A percentile compares a stretch with the other conserved stretches of the same genome.
These are phyloP conservation scores for Coemansia sp. DNA, from an alignment of 192 early-diverging fungal genomes.

Conservation along the genomic window DNA sequence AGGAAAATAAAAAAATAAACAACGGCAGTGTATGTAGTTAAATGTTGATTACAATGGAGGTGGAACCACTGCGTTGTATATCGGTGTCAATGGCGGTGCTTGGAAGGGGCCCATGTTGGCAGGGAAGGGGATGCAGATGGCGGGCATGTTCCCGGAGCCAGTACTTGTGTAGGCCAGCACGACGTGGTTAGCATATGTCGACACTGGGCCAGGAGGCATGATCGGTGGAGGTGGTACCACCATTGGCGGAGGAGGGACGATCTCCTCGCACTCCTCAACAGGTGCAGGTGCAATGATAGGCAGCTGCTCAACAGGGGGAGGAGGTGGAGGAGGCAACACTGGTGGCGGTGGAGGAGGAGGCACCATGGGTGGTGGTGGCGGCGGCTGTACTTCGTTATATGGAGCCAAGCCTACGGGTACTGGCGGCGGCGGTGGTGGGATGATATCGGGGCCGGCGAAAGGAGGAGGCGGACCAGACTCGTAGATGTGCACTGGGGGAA, in stretches of 20 bases:
- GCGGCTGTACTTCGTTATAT: conserved; percentile 1
- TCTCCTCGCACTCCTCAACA: conserved; percentile 30
- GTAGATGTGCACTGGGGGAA: conserved; percentile 11
- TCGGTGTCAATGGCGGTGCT: conserved; percentile 29
- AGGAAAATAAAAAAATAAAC: background rate
- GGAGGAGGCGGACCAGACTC: conserved; percentile 25
- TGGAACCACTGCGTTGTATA: conserved; percentile 40
- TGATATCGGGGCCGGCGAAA: background rate
- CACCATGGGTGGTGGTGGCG: conserved; percentile 17
- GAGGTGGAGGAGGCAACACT: conserved; percentile 14
- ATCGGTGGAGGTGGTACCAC: conserved; percentile 20
- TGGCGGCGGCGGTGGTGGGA: conserved; percentile 29
- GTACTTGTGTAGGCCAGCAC: conserved; percentile 53
- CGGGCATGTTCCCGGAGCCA: conserved; percentile 43
- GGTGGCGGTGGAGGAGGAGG: background rate
- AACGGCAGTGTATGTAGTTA: conserved; percentile 8
- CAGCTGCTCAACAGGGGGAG: background rate
- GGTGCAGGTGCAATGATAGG: conserved; percentile 20
- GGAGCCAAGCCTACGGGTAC: conserved; percentile 24
- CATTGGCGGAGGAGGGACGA: conserved; percentile 7
- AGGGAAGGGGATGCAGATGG: conserved; percentile 50
- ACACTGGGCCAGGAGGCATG: conserved; percentile 14
- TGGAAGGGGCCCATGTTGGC: conserved; percentile 23
- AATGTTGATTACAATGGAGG: conserved; percentile 18
- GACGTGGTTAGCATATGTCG: conserved; percentile 26